Conservation (phyloP, 2,329 filamentous ascomycete genomes). For the Arthroderma uncinatum region DNA sequence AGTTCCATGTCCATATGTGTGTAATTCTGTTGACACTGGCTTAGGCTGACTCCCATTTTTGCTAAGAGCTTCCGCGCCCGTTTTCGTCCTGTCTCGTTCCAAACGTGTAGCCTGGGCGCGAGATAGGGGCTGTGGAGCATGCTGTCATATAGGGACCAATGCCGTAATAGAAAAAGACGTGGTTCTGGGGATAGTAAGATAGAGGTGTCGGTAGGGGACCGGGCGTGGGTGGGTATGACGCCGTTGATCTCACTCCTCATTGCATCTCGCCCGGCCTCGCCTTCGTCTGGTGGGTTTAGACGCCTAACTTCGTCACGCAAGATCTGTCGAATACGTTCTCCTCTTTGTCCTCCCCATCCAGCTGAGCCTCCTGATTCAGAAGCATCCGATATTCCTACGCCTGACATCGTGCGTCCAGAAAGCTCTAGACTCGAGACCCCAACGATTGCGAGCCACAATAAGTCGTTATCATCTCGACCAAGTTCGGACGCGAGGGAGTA, state of each 20-base stretch:
- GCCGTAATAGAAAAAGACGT: conserved; percentile 78
- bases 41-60: conserved; percentile 93
- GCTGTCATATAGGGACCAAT: conserved; percentile 96
- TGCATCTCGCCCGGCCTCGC: conserved; percentile 48
- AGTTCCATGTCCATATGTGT: conserved; percentile 98
- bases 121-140: conserved; percentile 97
- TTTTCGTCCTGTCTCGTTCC: conserved; percentile 81
- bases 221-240: conserved; percentile 79
- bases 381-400: conserved; percentile 53
- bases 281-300: conserved; percentile 65
- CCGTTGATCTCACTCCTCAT: conserved; percentile 57
- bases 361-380: conserved; percentile 45
- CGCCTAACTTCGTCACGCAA: conserved; percentile 88
- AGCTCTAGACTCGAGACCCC: conserved; percentile 90
- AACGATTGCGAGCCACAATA: conserved; percentile 89
- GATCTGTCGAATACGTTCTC: conserved; percentile 72
- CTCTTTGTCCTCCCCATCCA: conserved; percentile 72
- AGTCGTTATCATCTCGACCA: conserved; percentile 89
- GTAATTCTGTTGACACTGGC: conserved; percentile 90
- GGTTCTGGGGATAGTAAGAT: conserved; percentile 91
- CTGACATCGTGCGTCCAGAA: conserved; percentile 74
- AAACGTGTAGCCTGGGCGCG: conserved; percentile 81
- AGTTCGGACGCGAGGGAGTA: conserved; percentile 92
- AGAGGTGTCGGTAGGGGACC: conserved; percentile 79
- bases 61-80: conserved; percentile 86